These are phyloP conservation scores for Hypoxylon crocopeplum DNA, from an alignment of 495 filamentous ascomycete species.

Conservation along the genomic window DNA sequence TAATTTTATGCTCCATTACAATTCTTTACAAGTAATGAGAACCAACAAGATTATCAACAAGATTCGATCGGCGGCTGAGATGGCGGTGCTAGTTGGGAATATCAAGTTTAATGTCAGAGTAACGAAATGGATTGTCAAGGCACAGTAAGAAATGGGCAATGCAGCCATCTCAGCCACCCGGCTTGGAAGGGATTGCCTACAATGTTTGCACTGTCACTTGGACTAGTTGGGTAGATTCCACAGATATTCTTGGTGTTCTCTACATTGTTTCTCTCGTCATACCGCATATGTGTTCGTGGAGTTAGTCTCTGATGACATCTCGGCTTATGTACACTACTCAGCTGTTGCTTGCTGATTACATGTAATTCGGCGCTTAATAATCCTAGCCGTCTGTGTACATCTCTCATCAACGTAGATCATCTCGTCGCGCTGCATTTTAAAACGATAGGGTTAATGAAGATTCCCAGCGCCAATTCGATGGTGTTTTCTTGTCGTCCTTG, in stretches of 20 bases:
- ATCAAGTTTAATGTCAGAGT: neutral
- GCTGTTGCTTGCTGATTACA: too few species aligned
- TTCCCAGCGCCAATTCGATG: conserved; percentile 2
- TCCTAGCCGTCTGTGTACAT: neutral
- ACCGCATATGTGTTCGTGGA: too few species aligned
- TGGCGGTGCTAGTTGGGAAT: neutral
- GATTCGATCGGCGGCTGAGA: too few species aligned
- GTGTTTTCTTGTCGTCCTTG: neutral
- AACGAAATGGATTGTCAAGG: neutral
- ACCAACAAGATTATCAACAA: neutral
- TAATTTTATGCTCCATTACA: conserved; percentile 34
- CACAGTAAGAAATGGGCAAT: conserved; percentile 3
- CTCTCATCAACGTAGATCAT: neutral
- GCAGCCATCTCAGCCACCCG: conserved; percentile 3
- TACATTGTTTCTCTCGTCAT: too few species aligned
- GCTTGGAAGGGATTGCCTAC: conserved; percentile 11
- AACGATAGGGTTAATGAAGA: neutral
- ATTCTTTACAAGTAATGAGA: conserved; percentile 23
- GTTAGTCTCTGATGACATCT: conserved; percentile 4
- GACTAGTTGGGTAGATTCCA: conserved; percentile 8
- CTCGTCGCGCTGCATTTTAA: neutral
- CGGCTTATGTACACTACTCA: too few species aligned
- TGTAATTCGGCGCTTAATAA: conserved; percentile 10
- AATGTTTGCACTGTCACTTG: neutral
- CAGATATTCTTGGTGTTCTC: conserved; percentile 9